These are phyloP conservation scores for Penicillium griseofulvum DNA, from an alignment of 2,329 filamentous ascomycete species.

Conservation along the genomic window DNA sequence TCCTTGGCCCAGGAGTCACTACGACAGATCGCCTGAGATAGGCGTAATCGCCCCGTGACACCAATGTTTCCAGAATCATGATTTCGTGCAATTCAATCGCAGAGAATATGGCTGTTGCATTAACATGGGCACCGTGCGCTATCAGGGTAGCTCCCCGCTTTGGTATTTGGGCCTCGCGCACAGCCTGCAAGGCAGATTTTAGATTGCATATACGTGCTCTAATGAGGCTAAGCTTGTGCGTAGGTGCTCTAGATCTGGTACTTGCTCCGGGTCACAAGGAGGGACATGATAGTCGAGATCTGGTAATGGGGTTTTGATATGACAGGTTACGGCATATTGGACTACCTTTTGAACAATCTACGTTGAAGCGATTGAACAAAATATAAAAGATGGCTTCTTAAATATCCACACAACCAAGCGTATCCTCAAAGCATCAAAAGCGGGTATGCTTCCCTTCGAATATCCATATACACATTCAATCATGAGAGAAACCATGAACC, in stretches of 20 bases:
- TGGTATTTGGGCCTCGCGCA: too few species aligned
- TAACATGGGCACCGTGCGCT: constrained; percentile 1
- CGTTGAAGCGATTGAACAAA: too few species aligned
- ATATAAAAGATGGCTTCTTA: too few species aligned
- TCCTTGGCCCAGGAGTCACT: background rate
- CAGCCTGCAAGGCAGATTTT: too few species aligned
- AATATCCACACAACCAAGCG: background rate
- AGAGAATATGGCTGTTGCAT: background rate
- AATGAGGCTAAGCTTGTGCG: too few species aligned
- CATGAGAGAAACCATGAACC: background rate
- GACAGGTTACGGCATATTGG: too few species aligned
- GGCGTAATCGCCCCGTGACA: constrained; percentile 1
- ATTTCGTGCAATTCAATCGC: background rate
- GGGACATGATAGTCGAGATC: too few species aligned
- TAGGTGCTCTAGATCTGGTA: too few species aligned
- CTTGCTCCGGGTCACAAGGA: too few species aligned
- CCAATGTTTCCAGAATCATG: background rate
- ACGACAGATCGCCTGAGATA: background rate
- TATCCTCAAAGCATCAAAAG: background rate
- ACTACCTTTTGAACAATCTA: too few species aligned
- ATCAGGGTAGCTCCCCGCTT: background rate
- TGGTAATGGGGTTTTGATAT: too few species aligned
- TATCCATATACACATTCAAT: background rate
- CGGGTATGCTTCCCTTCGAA: background rate
- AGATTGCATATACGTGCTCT: too few species aligned